phyloP scores from a whole-genome alignment of 352 stramenopile species.

The Phytophthora cajani region DNA sequence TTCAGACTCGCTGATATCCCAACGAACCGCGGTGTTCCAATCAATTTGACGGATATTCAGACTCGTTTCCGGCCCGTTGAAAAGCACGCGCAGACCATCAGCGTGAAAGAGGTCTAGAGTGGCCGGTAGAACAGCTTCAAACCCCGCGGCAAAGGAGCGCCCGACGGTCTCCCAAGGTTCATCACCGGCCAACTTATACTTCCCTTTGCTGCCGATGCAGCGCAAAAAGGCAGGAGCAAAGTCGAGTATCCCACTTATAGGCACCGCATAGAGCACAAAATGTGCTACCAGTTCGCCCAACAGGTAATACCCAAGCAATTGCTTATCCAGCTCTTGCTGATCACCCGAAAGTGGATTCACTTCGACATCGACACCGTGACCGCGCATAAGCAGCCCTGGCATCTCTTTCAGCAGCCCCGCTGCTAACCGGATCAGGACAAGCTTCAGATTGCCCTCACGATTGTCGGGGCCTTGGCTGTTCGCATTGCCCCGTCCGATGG shows the following conservation, averaged over 20 bases:
- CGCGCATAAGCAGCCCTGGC: slow-evolving; percentile 43
- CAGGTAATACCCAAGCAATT: slow-evolving; percentile 61
- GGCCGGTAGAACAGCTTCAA: slow-evolving; percentile 59
- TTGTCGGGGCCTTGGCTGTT: slow-evolving; percentile 16
- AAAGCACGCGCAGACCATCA: slow-evolving; percentile 62
- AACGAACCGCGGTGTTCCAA: slow-evolving; percentile 48
- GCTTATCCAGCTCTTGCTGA: slow-evolving; percentile 27
- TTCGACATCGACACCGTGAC: neutral
- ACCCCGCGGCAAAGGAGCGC: slow-evolving; percentile 56
- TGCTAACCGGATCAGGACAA: slow-evolving; percentile 49
- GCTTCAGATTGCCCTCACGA: slow-evolving; percentile 39
- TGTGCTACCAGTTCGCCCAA: slow-evolving; percentile 71
- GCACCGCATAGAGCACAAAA: slow-evolving; percentile 56
- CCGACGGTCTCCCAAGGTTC: slow-evolving; percentile 33
- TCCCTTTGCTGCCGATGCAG: slow-evolving; percentile 41
- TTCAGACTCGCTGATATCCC: slow-evolving; percentile 32
- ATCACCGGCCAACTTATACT: slow-evolving; percentile 25
- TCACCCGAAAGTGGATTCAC: neutral
- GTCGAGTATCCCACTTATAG: slow-evolving; percentile 60
- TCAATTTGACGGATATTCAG: slow-evolving; percentile 50
- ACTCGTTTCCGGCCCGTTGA: slow-evolving; percentile 42
- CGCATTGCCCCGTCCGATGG: slow-evolving; percentile 21
- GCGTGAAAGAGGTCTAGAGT: slow-evolving; percentile 56
- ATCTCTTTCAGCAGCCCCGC: slow-evolving; percentile 37
- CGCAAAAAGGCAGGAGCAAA: slow-evolving; percentile 63